A percentile compares a stretch with the other conserved stretches of the same genome.
Conservation (phyloP, 2,329 filamentous ascomycete genomes). For the Chaetoscypha palmicola region DNA sequence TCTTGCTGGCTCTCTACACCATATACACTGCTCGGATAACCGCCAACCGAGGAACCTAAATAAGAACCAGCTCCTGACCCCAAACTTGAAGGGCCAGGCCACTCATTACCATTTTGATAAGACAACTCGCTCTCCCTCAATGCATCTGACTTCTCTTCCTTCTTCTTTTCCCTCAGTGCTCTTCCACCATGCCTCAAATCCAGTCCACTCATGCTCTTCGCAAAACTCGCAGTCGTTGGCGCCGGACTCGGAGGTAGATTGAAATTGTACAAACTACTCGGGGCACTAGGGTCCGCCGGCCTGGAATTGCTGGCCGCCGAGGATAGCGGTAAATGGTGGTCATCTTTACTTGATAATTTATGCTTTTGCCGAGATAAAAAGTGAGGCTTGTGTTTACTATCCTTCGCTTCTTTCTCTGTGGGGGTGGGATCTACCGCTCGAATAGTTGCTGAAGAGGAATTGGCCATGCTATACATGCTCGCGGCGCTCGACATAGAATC, state of each 20-base stretch:
- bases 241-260: constrained; percentile 66
- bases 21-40: constrained; percentile 35
- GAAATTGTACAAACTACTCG: constrained; percentile 73
- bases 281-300: constrained; percentile 67
- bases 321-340: constrained; percentile 64
- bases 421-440: constrained; percentile 53
- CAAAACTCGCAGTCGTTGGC: constrained; percentile 58
- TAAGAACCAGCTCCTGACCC: constrained; percentile 38
- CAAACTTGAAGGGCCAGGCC: constrained; percentile 48
- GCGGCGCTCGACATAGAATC: constrained; percentile 48
- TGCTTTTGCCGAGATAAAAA: constrained; percentile 74
- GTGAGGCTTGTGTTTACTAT: constrained; percentile 71
- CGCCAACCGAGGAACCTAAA: constrained; percentile 18
- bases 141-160: constrained; percentile 51
- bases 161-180: constrained; percentile 73
- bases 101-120: constrained; percentile 33
- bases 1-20: constrained; percentile 47
- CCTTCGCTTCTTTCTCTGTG: constrained; percentile 39
- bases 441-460: constrained; percentile 70
- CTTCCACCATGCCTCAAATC: constrained; percentile 72
- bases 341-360: constrained; percentile 66
- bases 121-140: constrained; percentile 30
- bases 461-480: constrained; percentile 67
- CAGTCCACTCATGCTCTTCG: constrained; percentile 74
- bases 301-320: constrained; percentile 71